Evolutionary conservation across 371 early-diverging fungal species (phyloP).

Genomic region (Cokeromyces recurvatus): DNA sequence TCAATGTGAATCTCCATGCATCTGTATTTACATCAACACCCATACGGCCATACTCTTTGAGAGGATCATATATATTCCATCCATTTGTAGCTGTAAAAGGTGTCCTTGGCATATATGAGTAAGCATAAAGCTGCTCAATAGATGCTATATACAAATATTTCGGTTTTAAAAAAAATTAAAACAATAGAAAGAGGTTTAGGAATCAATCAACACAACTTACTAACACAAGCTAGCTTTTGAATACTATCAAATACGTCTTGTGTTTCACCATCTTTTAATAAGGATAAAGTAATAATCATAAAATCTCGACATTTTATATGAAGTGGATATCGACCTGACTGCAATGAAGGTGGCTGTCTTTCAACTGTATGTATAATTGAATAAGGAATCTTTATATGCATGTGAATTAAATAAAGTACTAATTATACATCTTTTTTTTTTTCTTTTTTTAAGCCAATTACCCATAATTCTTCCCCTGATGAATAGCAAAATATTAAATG

Average conservation of each 20-base stretch:
- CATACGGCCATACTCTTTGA: constrained; percentile 80
- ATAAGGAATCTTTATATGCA: constrained; percentile 66
- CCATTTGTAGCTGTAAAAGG: constrained; percentile 47
- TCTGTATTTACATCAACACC: constrained; percentile 70
- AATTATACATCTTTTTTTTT: too few relatives aligned
- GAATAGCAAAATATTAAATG: constrained; percentile 74
- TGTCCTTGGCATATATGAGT: constrained; percentile 59
- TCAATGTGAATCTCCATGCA: constrained; percentile 74
- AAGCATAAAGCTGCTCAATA: constrained; percentile 80
- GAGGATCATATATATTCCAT: constrained; percentile 76
- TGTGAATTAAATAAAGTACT: neutral
- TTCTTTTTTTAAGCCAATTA: constrained; percentile 19
- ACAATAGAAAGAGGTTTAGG: neutral
- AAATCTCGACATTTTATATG: constrained; percentile 80
- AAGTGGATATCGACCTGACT: constrained; percentile 51
- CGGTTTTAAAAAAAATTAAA: neutral
- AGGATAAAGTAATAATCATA: constrained; percentile 62
- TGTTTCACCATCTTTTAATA: constrained; percentile 67
- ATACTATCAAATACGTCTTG: constrained; percentile 77
- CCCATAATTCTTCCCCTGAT: constrained; percentile 69
- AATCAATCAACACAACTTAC: constrained; percentile 29
- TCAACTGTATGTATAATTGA: constrained; percentile 83
- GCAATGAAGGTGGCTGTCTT: constrained; percentile 49
- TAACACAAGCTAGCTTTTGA: constrained; percentile 63
- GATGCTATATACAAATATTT: constrained; percentile 55